Percentiles rank a stretch among this genome's conserved stretches.
These are phyloP conservation scores for Mycena leptocephala DNA, from an alignment of 768 basidiomycete species.

Conservation along the genomic window DNA sequence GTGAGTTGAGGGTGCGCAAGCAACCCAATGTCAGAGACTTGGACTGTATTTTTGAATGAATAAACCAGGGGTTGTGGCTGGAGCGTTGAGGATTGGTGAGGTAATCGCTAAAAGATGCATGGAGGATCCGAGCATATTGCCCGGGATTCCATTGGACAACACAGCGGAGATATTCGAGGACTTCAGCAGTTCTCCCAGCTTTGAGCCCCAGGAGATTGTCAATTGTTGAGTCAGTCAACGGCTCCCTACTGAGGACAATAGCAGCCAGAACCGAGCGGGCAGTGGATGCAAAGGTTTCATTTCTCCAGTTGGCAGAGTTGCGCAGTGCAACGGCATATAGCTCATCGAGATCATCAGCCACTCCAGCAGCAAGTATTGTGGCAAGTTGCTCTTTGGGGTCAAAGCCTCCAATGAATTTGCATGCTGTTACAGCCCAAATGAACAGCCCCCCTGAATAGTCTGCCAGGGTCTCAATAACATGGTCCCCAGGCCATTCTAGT, in stretches of 20 bases:
- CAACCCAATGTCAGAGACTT: not conserved
- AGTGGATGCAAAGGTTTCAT: not conserved
- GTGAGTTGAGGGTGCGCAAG: not conserved
- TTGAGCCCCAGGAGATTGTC: not conserved
- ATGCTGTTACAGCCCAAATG: slow-evolving; percentile 43
- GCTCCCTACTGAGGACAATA: not conserved
- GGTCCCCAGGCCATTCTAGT: slow-evolving; percentile 34
- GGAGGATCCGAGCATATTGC: not conserved
- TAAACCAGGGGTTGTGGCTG: not conserved
- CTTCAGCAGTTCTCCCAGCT: not conserved
- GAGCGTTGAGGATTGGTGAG: no score
- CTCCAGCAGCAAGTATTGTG: not conserved
- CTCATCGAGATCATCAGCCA: not conserved
- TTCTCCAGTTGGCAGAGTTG: not conserved
- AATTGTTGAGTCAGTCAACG: not conserved
- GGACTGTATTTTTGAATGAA: not conserved
- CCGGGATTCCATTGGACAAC: not conserved
- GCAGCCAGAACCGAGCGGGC: not conserved
- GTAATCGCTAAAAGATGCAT: not conserved
- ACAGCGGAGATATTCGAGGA: not conserved
- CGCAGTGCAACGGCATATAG: slow-evolving; percentile 5
- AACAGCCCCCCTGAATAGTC: slow-evolving; percentile 35
- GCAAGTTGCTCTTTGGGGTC: not conserved
- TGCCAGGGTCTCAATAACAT: slow-evolving; percentile 18
- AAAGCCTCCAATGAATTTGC: slow-evolving; percentile 31